phyloP scores from a whole-genome alignment of 2,329 filamentous ascomycete species.

The Phyllosticta citribraziliensis region DNA sequence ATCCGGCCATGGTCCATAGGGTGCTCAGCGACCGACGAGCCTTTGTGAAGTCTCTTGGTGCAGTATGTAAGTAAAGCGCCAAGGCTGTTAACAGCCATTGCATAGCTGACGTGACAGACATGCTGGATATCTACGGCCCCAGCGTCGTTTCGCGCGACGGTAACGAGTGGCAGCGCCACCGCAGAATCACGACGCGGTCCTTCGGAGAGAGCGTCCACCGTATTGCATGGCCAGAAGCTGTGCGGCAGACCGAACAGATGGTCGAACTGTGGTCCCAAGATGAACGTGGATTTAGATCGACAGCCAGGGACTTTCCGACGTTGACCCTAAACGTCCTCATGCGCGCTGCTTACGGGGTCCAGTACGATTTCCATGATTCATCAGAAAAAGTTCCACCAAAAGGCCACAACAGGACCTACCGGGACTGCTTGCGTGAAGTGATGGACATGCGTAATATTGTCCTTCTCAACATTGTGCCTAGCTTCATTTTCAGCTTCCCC shows the following conservation, averaged over 20 bases:
- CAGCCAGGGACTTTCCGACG: conserved; percentile 22
- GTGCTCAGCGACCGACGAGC: conserved; percentile 9
- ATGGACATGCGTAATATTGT: conserved; percentile 19
- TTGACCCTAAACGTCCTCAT: conserved; percentile 30
- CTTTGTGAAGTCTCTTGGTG: conserved; percentile 4
- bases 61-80: not conserved
- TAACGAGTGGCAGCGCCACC: conserved; percentile 19
- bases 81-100: not conserved
- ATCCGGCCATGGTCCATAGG: conserved; percentile 12
- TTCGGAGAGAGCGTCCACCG: conserved; percentile 21
- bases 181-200: conserved; percentile 16
- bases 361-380: conserved; percentile 13
- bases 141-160: conserved; percentile 5
- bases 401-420: conserved; percentile 14
- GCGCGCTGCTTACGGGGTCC: conserved; percentile 27
- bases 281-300: not conserved
- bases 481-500: conserved; percentile 10
- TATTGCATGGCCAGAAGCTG: conserved; percentile 17
- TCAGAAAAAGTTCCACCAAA: not conserved
- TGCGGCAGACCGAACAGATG: conserved; percentile 15
- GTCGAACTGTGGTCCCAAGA: conserved; percentile 14
- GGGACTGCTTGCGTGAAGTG: conserved; percentile 19
- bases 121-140: conserved; percentile 4
- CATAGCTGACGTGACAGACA: conserved; percentile 7
- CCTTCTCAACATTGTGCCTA: not conserved